Base-by-base conservation (phyloP, 2,329 filamentous ascomycete species). In the Microdochium nivale region DNA sequence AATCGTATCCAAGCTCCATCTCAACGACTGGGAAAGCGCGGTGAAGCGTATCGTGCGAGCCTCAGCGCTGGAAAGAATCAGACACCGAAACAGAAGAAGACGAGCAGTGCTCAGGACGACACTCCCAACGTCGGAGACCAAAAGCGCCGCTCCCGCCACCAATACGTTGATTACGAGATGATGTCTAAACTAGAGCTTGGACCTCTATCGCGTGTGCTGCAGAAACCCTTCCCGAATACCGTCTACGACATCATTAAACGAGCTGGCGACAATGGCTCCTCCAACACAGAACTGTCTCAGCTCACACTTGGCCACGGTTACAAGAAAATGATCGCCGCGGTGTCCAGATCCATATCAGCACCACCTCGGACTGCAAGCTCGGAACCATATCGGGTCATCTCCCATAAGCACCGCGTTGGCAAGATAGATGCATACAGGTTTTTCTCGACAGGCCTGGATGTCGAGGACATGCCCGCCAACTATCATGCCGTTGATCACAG, bases 371-470 rank as follows among this genome's bases (percentile, higher is more conserved):
- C 32, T 60, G 60, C n/a, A 71, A 76, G 52, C 72, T 72, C 19
- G 47, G 58, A 63, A 27, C 66, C 70, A 21, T 67, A 74, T 27
- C 65, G 69, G 51, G 62, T 75, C 24, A 61, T 55, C 33, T 68
- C 67, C 48, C 61, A 68, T 46, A 58, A 71, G 3, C 63, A 63
- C 9, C 69, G 71, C 8, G 53, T 64, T 2, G 69, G 70, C 10
- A 73, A 70, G 54, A 71, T 69, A 25, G 68, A 67, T 50, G 68
- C 69, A 10, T 74, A 73, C 54, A 67, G 69, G 47, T 74, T 71
- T 52, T 67, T 64, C 37, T 43, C 35, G 58, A 62, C 24, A 40
- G 52, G 49, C 27, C 19, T 44, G 14, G 33, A 23, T 40, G 44
- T 44, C 2, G n/a, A n/a, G 14, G 23, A 49, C 8, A 13, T 44